Conservation (phyloP, 352 stramenopile species). For the Phytopythium mirpurense region DNA sequence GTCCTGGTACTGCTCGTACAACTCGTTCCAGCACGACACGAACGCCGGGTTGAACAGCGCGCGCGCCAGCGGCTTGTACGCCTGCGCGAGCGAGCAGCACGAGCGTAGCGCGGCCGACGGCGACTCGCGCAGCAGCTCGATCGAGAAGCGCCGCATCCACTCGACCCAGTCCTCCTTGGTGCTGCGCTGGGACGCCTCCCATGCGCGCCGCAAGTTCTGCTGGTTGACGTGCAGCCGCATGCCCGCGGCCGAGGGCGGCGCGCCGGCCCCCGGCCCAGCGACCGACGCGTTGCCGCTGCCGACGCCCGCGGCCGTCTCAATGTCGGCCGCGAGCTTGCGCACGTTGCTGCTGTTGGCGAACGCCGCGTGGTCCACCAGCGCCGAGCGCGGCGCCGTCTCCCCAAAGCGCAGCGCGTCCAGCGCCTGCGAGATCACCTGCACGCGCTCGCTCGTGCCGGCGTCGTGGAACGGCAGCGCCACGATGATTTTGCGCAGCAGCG, state of each 20-base stretch:
- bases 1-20: slow-evolving; percentile 92
- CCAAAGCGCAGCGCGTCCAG: slow-evolving; percentile 52
- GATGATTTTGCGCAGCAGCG: slow-evolving; percentile 63
- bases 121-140: slow-evolving; percentile 96
- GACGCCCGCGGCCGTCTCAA: slow-evolving; percentile 22
- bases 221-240: slow-evolving; percentile 90
- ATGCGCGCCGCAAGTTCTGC: slow-evolving; percentile 89
- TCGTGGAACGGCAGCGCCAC: slow-evolving; percentile 42
- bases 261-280: slow-evolving; percentile 17
- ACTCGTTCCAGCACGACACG: slow-evolving; percentile 97
- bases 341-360: slow-evolving; percentile 39
- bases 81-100: slow-evolving; percentile 92
- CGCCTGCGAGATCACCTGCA: slow-evolving; percentile 40
- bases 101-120: slow-evolving; percentile 92
- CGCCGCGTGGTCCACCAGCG: slow-evolving; percentile 38
- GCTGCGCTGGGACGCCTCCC: slow-evolving; percentile 92
- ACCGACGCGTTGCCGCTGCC: slow-evolving; percentile 3
- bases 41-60: slow-evolving; percentile 98
- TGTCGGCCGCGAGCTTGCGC: slow-evolving; percentile 29
- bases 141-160: slow-evolving; percentile 96
- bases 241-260: slow-evolving; percentile 36
- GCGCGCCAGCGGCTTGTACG: slow-evolving; percentile 95
- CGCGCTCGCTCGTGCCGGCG: slow-evolving; percentile 15
- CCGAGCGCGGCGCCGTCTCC: slow-evolving; percentile 31
- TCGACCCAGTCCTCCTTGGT: slow-evolving; percentile 95